These are phyloP conservation scores for Neobulgaria alba DNA, from an alignment of 2,329 filamentous ascomycete genomes.

Conservation along the genomic window DNA sequence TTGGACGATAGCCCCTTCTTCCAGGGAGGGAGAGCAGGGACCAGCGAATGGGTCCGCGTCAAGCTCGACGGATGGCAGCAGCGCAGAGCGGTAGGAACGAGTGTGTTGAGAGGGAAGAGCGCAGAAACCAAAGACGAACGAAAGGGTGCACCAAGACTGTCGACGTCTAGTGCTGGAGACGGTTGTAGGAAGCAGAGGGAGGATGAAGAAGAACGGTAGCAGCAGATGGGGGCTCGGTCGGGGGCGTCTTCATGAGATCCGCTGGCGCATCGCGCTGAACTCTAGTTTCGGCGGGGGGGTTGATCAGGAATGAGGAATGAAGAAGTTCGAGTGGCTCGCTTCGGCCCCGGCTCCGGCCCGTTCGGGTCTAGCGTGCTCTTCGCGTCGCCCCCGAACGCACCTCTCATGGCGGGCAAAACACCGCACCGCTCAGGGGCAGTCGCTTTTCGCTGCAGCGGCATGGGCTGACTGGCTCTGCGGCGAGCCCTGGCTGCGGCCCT, in stretches of 20 bases:
- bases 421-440: too few relatives aligned
- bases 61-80: background rate
- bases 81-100: constrained; percentile 8
- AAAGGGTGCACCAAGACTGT: constrained; percentile 6
- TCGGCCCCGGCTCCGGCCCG: too few relatives aligned
- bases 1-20: constrained; percentile 20
- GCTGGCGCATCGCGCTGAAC: background rate
- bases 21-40: constrained; percentile 13
- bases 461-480: too few relatives aligned
- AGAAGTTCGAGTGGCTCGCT: too few relatives aligned
- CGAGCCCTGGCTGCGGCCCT: too few relatives aligned
- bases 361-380: background rate
- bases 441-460: too few relatives aligned
- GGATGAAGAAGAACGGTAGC: constrained; percentile 9
- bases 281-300: background rate
- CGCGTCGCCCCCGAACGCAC: too few relatives aligned
- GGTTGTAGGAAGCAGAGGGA: constrained; percentile 3
- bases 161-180: background rate
- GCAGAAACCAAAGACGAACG: constrained; percentile 7
- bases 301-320: background rate
- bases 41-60: background rate
- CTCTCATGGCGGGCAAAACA: too few relatives aligned
- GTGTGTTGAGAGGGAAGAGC: constrained; percentile 3
- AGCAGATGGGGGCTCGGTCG: constrained; percentile 4
- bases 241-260: background rate